Evolutionary conservation across 2,329 filamentous ascomycete species (phyloP).

Genomic region (Colletotrichum tropicale): DNA sequence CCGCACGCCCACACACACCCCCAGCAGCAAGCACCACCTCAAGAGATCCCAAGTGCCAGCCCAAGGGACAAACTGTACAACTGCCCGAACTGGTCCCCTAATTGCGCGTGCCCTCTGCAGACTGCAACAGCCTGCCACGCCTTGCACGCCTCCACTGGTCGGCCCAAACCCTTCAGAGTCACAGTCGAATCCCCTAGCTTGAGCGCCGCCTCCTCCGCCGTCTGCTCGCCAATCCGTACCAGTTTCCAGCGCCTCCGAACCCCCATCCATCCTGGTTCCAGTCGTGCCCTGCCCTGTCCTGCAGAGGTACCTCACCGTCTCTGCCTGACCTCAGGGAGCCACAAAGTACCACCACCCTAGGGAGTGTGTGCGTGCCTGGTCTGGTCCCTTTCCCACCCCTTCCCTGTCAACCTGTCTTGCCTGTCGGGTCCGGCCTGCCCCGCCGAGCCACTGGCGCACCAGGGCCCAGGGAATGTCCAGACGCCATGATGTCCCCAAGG

Average conservation of each 20-base stretch:
- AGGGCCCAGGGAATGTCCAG: constrained; percentile 19
- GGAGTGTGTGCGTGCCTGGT: constrained; percentile 14
- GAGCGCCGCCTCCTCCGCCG: not conserved
- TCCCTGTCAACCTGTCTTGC: constrained; percentile 21
- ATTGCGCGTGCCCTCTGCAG: not conserved
- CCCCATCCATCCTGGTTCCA: not conserved
- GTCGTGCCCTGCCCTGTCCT: not conserved
- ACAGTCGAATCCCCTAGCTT: not conserved
- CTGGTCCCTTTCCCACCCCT: constrained; percentile 15
- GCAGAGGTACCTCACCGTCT: constrained; percentile 1
- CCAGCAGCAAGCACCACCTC: not conserved
- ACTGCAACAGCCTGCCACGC: not conserved
- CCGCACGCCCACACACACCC: not conserved
- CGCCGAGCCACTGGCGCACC: constrained; percentile 20
- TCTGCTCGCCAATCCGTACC: not conserved
- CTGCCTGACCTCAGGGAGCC: not conserved
- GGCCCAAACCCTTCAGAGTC: not conserved
- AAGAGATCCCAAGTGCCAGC: not conserved
- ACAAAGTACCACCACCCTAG: not conserved
- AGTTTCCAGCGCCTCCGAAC: not conserved
- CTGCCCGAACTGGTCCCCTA: constrained; percentile 18
- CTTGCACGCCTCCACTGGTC: not conserved
- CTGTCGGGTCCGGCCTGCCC: constrained; percentile 21
- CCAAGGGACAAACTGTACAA: not conserved
- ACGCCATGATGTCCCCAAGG: constrained; percentile 25